Base-by-base conservation (phyloP, 169 alveolate genomes). In the Perkinsus chesapeaki region DNA sequence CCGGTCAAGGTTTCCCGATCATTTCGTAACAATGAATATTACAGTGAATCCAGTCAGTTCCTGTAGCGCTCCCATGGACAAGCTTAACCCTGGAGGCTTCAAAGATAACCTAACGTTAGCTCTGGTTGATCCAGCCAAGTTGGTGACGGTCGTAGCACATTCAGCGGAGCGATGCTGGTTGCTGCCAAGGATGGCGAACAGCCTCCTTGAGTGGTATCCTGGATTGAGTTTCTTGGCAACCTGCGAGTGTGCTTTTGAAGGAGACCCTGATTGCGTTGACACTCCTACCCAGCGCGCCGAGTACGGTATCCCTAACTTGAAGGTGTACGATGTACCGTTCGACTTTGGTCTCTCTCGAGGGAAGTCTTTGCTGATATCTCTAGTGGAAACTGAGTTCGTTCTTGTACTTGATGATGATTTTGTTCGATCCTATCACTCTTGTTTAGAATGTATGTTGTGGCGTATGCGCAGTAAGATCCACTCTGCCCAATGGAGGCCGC, bases 261-360 rank as follows among this genome's bases (percentile, higher is more conserved):
- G 92, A 0, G 91, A 91, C 92, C 48, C 92, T 1, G 48, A 23
- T 16, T 91, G 92, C 48, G 60, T 16, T 16, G 23, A 9, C 60
- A 36, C 39, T 60, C 73, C 92, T n/a, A 91, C 92, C 1, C 92
- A 48, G 37, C 39, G 23, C 60, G 27, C 1, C 72, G 39, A 91
- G 23, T 38, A 48, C 0, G 92, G 5, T 27, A 31, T 91, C 38
- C 60, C 60, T 5, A 43, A 16, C 60, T 36, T 91, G 72, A 91
- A 48, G 16, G 91, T 92, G 36, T 47, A 39, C 39, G 37, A 39
- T 36, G 93, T 92, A 16, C 93, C 93, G 9, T 92, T 47, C 34
- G 93, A 92, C 27, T 92, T 92, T 48, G 93, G 93, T 19, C 73
- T 92, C 0, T 92, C 93, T 0, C 82, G 39, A 43, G 93, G 93